Conservation (phyloP, 1,139 yeast genomes). For the Yamadazyma epiphylla region DNA sequence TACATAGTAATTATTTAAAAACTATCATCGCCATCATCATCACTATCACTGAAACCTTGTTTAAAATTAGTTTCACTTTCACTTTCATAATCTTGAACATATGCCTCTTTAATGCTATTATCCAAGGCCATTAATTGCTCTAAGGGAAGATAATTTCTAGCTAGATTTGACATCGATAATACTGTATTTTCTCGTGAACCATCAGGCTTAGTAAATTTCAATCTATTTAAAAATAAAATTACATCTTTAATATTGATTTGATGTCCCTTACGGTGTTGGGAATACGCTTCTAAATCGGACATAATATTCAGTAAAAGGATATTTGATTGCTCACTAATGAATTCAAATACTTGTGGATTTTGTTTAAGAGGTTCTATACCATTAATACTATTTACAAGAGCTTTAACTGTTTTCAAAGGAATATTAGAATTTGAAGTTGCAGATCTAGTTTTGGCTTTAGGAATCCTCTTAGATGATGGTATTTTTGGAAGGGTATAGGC, state of each 20-base stretch:
- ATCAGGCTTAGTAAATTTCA: constrained; percentile 21
- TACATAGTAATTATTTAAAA: too few species aligned
- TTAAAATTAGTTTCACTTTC: too few species aligned
- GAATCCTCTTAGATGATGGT: too few species aligned
- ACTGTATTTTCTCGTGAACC: constrained; percentile 16
- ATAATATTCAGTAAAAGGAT: constrained; percentile 31
- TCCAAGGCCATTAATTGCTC: constrained; percentile 34
- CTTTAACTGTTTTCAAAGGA: neutral
- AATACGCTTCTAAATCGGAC: constrained; percentile 31
- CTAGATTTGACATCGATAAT: constrained; percentile 27
- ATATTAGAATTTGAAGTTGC: neutral
- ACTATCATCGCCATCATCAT: constrained; percentile 3
- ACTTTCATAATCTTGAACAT: neutral
- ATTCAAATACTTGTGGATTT: constrained; percentile 8
- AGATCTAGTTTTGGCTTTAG: too few species aligned
- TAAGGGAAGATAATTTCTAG: constrained; percentile 34
- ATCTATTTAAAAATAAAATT: constrained; percentile 30
- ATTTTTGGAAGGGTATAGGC: too few species aligned
- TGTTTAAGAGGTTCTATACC: constrained; percentile 5
- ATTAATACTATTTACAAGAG: neutral
- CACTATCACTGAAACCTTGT: constrained; percentile 10
- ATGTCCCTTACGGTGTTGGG: constrained; percentile 26
- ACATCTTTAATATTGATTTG: constrained; percentile 34
- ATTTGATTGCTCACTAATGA: constrained; percentile 20
- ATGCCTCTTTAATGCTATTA: constrained; percentile 20